Conservation (phyloP, 768 basidiomycete species). For the Pholiota molesta region DNA sequence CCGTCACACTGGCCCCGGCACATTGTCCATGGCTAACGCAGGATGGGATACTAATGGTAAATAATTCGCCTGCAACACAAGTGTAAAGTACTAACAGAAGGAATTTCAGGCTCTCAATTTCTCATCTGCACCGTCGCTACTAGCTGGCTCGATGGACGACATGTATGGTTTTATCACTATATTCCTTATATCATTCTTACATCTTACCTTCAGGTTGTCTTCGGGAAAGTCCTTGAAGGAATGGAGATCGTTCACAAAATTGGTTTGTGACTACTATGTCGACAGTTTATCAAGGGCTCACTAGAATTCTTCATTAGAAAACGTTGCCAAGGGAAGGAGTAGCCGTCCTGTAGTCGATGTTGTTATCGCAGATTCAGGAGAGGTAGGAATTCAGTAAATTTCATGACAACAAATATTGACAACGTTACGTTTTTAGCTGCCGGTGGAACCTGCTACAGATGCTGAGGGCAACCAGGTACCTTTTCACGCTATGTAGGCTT, state of each 20-base stretch:
- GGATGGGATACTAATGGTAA: conserved; percentile 91
- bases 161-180: conserved; percentile 48
- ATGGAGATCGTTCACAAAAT: conserved; percentile 84
- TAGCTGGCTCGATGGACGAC: conserved; percentile 89
- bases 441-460: conserved; percentile 54
- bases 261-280: conserved; percentile 45
- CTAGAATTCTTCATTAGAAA: conserved; percentile 50
- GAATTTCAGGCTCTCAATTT: conserved; percentile 77
- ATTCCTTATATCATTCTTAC: not conserved
- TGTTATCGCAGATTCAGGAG: conserved; percentile 83
- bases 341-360: conserved; percentile 82
- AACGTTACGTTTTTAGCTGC: conserved; percentile 42
- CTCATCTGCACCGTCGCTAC: conserved; percentile 92
- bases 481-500: conserved; percentile 90
- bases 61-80: conserved; percentile 14
- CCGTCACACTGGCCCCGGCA: conserved; percentile 86
- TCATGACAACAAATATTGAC: conserved; percentile 1
- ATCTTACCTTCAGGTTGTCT: conserved; percentile 68
- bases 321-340: conserved; percentile 64
- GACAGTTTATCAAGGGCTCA: not conserved
- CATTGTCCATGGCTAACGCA: conserved; percentile 94
- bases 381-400: conserved; percentile 51
- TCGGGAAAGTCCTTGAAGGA: conserved; percentile 90
- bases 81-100: conserved; percentile 10
- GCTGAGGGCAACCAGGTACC: conserved; percentile 88